Evolutionary conservation across 345 rosid genomes (phyloP).

Genomic region (Brassica carinata): DNA sequence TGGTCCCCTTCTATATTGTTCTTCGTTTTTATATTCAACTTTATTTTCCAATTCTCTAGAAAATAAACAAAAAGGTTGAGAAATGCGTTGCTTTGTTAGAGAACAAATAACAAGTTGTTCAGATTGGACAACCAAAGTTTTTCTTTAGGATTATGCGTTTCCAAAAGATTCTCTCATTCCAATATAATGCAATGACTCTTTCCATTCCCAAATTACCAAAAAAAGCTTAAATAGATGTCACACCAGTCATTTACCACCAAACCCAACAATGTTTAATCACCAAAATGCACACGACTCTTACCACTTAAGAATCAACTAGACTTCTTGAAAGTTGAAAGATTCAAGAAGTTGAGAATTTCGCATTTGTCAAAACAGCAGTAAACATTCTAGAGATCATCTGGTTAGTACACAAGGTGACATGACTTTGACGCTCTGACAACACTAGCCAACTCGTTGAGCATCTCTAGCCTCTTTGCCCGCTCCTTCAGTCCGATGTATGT

Average conservation of each 20-base stretch:
- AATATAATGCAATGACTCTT: neutral
- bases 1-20: constrained; percentile 10
- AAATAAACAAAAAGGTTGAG: neutral
- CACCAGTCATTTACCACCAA: neutral
- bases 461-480: neutral
- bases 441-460: constrained; percentile 3
- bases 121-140: neutral
- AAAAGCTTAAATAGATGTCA: neutral
- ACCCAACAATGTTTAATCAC: neutral
- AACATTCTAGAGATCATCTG: neutral
- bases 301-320: neutral
- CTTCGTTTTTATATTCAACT: constrained; percentile 19
- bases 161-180: neutral
- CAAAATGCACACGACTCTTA: neutral
- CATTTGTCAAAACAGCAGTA: neutral
- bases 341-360: neutral
- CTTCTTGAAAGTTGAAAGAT: too few species aligned
- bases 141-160: neutral
- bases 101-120: constrained; percentile 11
- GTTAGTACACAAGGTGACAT: neutral
- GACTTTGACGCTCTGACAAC: neutral
- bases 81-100: constrained; percentile 32
- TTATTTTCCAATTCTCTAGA: neutral
- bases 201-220: neutral
- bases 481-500: neutral